Conservation (phyloP, 2,329 filamentous ascomycete species). For the Periglandula ipomoeae region DNA sequence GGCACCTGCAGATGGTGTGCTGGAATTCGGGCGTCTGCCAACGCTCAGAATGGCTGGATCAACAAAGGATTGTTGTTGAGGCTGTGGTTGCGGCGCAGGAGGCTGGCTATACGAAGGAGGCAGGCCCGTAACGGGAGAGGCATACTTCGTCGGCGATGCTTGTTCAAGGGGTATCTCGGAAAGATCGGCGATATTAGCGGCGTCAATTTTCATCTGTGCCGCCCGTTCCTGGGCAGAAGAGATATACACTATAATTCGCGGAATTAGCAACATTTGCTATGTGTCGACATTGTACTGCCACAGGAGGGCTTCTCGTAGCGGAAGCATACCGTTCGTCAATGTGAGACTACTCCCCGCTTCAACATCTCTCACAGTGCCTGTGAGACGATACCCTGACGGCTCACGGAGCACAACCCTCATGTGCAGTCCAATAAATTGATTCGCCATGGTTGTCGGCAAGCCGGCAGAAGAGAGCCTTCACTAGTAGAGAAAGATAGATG, state of each 20-base stretch:
- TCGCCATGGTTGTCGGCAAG: conserved; percentile 32
- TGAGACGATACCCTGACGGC: conserved; percentile 54
- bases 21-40: conserved; percentile 30
- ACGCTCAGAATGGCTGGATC: conserved; percentile 78
- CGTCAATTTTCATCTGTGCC: conserved; percentile 35
- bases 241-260: conserved; percentile 25
- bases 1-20: conserved; percentile 17
- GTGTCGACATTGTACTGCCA: background rate
- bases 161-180: conserved; percentile 27
- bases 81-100: conserved; percentile 18
- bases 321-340: conserved; percentile 64
- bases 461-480: background rate
- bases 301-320: too few relatives aligned
- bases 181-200: conserved; percentile 36
- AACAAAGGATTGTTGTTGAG: conserved; percentile 44
- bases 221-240: conserved; percentile 33
- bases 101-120: conserved; percentile 9
- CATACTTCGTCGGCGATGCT: conserved; percentile 18
- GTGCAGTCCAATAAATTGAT: conserved; percentile 65
- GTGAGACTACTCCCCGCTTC: conserved; percentile 57
- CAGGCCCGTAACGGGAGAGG: conserved; percentile 16
- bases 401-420: conserved; percentile 64
- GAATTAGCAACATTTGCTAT: background rate
- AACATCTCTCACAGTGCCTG: conserved; percentile 63
- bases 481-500: background rate